Base-by-base conservation (phyloP, 345 rosid genomes). In the Pugionium cornutum region DNA sequence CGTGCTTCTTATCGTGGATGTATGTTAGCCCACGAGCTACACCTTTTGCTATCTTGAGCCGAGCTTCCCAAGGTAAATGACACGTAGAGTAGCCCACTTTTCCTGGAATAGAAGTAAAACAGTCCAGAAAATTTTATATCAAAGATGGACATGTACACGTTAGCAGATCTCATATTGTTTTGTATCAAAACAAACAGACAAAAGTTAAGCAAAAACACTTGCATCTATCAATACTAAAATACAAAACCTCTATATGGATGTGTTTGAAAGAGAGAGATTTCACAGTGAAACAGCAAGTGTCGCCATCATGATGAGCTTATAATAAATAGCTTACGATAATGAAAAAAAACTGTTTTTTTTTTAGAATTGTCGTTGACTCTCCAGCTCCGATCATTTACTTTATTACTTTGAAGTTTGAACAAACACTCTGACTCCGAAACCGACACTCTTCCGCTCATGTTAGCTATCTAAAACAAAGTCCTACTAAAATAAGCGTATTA, bases 1-100 rank as follows among this genome's bases (percentile, higher is more conserved):
- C 88, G 4, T 88, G 89, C 74, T 84, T 90, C 81, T 85, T 90
- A 44, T 94, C 99, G 45, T 94, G 97, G 45, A 94, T 86, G 59
- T 78, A 88, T 0, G 80, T 69, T 9, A 94, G 85, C 70, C 92
- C 99, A 25, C 90, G 90, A 46, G 95, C 95, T 47, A 90, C 72
- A 0, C 99, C 96, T 76, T 79, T 85, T 0, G 86, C 88, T 25
- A n/a, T n/a, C n/a, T n/a, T n/a, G n/a, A n/a, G n/a, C 78, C 96
- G 82, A 62, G 89, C 75, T 54, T 86, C 97, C 99, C 97, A 90
- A 2, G 89, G 90, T 53, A 94, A 69, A 75, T 76, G 92, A 70
- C 88, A 81, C 29, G 96, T 87, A 0, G 96, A 94, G 5, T 97
- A 83, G 52, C 96, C 95, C 27, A 82, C 86, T 77, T 86, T 94